Conservation (phyloP, 2,329 filamentous ascomycete species). For the Neonectria magnoliae region DNA sequence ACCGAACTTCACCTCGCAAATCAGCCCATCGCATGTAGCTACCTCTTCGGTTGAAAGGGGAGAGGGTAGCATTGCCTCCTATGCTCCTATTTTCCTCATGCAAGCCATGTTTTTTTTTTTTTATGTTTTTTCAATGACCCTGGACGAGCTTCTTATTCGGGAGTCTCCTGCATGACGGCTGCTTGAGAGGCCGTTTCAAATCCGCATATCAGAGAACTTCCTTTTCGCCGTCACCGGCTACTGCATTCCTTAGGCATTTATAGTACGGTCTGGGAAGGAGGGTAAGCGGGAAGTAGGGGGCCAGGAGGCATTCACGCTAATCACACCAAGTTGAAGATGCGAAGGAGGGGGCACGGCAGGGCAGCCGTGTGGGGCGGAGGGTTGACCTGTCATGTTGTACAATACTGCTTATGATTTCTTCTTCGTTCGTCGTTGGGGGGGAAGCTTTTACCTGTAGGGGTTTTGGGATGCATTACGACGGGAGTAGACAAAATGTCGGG, state of each 20-base stretch:
- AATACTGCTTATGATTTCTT: conserved; percentile 26
- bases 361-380: conserved; percentile 30
- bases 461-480: conserved; percentile 31
- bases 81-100: conserved; percentile 12
- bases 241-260: background rate
- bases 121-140: conserved; percentile 16
- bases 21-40: background rate
- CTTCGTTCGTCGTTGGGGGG: conserved; percentile 16
- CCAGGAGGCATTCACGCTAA: conserved; percentile 27
- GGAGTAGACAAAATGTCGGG: conserved; percentile 22
- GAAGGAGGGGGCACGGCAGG: conserved; percentile 24
- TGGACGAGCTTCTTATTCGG: conserved; percentile 26
- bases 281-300: conserved; percentile 10
- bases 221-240: background rate
- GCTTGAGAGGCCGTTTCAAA: conserved; percentile 16
- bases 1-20: background rate
- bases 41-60: conserved; percentile 9
- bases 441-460: conserved; percentile 17
- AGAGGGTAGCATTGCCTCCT: conserved; percentile 20
- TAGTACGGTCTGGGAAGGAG: background rate
- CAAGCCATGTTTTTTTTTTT: conserved; percentile 10
- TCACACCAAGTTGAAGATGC: conserved; percentile 29
- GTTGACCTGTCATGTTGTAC: conserved; percentile 38
- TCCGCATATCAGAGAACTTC: conserved; percentile 9
- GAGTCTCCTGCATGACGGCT: conserved; percentile 32